Conservation (phyloP, 257 asterid genomes). For the Petunia secreta region DNA sequence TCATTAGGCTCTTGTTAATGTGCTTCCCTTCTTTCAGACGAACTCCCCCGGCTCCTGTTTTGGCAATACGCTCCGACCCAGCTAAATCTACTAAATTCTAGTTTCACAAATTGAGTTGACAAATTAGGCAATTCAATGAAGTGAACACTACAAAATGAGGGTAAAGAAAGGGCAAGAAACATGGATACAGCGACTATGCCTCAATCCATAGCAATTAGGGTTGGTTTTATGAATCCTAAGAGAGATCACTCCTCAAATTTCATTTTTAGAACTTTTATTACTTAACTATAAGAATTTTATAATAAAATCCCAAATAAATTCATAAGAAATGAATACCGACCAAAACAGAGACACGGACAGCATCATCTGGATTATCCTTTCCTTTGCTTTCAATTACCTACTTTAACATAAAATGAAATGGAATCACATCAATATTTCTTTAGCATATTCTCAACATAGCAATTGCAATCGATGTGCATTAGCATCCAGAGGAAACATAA, state of each 20-base stretch:
- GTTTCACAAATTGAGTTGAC: conserved; percentile 29
- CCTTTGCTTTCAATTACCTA: conserved; percentile 96
- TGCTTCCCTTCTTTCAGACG: conserved; percentile 98
- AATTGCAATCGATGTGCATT: conserved; percentile 14
- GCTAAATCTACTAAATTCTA: conserved; percentile 97
- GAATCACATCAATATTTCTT: neutral
- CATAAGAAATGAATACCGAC: conserved; percentile 46
- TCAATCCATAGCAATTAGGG: no score
- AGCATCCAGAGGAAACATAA: conserved; percentile 25
- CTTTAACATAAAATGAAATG: conserved; percentile 29
- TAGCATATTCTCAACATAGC: conserved; percentile 22
- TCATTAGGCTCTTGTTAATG: conserved; percentile 97
- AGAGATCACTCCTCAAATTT: neutral
- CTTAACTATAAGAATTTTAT: neutral
- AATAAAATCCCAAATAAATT: neutral
- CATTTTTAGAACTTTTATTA: neutral
- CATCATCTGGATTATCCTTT: conserved; percentile 76
- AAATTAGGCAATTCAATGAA: conserved; percentile 11
- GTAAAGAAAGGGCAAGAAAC: conserved; percentile 16
- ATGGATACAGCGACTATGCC: neutral
- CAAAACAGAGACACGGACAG: conserved; percentile 94
- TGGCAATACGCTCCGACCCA: conserved; percentile 96
- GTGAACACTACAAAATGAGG: conserved; percentile 16
- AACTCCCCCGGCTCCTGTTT: conserved; percentile 98
- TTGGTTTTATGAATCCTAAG: no score